Conservation (phyloP, 495 filamentous ascomycete species). For the Bacidia rubella region DNA sequence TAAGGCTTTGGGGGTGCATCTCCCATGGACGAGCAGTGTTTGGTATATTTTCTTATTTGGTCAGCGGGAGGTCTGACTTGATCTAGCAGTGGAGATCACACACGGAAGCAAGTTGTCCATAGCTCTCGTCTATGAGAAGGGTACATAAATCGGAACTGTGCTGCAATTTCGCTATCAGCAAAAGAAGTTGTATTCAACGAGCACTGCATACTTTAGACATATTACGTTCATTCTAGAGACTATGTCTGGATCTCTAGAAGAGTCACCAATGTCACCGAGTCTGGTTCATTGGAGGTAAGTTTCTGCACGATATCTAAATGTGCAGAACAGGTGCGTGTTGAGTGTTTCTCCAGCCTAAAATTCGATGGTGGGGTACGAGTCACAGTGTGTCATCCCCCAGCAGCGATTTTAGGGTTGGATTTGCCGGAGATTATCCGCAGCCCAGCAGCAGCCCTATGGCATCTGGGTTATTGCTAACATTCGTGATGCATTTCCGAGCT, state of each 20-base stretch:
- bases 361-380: constrained; percentile 10
- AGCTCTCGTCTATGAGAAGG: constrained; percentile 75
- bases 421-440: neutral
- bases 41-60: constrained; percentile 44
- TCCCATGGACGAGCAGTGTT: constrained; percentile 62
- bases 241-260: constrained; percentile 61
- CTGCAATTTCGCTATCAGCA: constrained; percentile 22
- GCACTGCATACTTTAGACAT: constrained; percentile 42
- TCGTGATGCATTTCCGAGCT: neutral
- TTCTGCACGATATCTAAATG: neutral
- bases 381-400: neutral
- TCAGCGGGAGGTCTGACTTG: neutral
- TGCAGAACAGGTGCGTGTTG: neutral
- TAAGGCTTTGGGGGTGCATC: constrained; percentile 56
- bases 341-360: neutral
- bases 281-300: neutral
- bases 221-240: constrained; percentile 45
- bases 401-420: neutral
- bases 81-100: constrained; percentile 21
- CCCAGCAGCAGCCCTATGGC: no score
- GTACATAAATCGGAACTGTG: constrained; percentile 68
- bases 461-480: no score
- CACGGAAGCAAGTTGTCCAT: constrained; percentile 85
- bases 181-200: neutral
- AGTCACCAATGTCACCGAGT: constrained; percentile 49